phyloP scores from a whole-genome alignment of 331 rosid species.

The Stylosanthes scabra region DNA sequence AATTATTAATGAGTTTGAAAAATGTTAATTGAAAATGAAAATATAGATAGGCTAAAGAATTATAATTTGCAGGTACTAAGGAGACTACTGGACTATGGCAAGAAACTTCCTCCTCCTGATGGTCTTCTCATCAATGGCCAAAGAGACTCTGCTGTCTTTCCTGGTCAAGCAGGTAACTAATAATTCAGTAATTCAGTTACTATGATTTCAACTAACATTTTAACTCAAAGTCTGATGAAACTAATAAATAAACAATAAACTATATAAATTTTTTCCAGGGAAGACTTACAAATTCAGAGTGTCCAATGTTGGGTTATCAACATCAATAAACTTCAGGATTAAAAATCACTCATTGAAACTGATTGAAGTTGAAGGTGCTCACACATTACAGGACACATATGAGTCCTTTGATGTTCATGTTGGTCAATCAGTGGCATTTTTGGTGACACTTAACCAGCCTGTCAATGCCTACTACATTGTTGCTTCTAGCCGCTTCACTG shows the following conservation, averaged over 20 bases:
- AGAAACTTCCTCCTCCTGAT: conserved; percentile 64
- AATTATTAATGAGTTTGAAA: too few species aligned
- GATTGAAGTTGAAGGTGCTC: conserved; percentile 91
- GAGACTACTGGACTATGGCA: conserved; percentile 56
- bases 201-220: too few species aligned
- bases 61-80: conserved; percentile 55
- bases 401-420: conserved; percentile 72
- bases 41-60: neutral
- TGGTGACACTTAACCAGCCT: conserved; percentile 52
- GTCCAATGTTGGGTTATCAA: conserved; percentile 75
- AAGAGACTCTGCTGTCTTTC: conserved; percentile 24
- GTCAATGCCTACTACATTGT: conserved; percentile 57
- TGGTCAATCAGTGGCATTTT: conserved; percentile 73
- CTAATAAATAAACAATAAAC: too few species aligned
- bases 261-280: conserved; percentile 51
- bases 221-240: too few species aligned
- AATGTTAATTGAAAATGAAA: too few species aligned
- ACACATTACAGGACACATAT: conserved; percentile 70
- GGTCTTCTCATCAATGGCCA: conserved; percentile 81
- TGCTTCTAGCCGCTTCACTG: conserved; percentile 68
- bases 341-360: conserved; percentile 67
- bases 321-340: conserved; percentile 74
- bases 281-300: conserved; percentile 78
- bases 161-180: conserved; percentile 64
- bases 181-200: neutral